Evolutionary conservation across 768 basidiomycete species (phyloP).

Genomic region (Agrocybe pediades): DNA sequence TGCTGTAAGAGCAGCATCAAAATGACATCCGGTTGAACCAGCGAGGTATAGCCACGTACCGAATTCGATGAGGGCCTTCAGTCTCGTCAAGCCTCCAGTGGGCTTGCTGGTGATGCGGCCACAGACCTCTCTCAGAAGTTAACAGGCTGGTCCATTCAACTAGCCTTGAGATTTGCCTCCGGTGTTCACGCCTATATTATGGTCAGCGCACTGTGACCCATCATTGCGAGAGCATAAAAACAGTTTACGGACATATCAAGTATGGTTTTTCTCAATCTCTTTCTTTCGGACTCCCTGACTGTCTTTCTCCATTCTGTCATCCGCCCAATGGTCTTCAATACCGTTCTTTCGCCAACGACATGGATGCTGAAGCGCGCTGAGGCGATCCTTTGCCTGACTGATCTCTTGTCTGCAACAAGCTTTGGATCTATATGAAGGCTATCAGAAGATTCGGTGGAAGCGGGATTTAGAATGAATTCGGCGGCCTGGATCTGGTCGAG

Average conservation of each 20-base stretch:
- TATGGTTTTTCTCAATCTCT: constrained; percentile 67
- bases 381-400: constrained; percentile 51
- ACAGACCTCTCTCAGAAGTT: constrained; percentile 79
- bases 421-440: constrained; percentile 47
- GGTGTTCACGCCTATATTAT: constrained; percentile 67
- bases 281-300: constrained; percentile 68
- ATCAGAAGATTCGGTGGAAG: constrained; percentile 38
- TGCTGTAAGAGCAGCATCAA: constrained; percentile 40
- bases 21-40: neutral
- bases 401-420: constrained; percentile 53
- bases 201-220: too few relatives aligned
- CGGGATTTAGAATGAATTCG: constrained; percentile 52
- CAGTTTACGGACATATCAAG: constrained; percentile 63
- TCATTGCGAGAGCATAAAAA: neutral
- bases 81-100: constrained; percentile 89
- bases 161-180: constrained; percentile 64
- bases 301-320: constrained; percentile 76
- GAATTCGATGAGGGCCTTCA: constrained; percentile 85
- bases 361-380: constrained; percentile 64
- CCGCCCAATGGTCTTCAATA: constrained; percentile 61
- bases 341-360: constrained; percentile 61
- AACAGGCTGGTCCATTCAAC: constrained; percentile 63
- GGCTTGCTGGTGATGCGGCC: constrained; percentile 58
- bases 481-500: constrained; percentile 58
- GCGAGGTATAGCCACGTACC: constrained; percentile 46